These are phyloP conservation scores for Peronospora tabacina DNA, from an alignment of 352 stramenopile species.

Conservation along the genomic window DNA sequence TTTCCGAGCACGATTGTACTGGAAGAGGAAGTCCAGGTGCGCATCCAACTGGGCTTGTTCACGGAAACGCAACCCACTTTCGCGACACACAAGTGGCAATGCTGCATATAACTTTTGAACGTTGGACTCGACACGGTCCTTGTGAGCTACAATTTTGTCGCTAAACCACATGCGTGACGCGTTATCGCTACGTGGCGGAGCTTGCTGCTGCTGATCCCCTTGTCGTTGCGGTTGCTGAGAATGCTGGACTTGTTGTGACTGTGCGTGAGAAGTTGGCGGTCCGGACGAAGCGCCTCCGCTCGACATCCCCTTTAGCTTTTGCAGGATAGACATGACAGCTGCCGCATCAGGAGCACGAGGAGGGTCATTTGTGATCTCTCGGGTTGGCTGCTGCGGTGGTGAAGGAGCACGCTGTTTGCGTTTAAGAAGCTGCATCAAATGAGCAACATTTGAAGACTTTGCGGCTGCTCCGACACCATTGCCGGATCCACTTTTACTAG, in stretches of 20 bases:
- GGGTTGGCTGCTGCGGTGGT: slow-evolving; percentile 21
- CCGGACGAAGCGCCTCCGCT: slow-evolving; percentile 14
- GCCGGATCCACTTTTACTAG: slow-evolving; percentile 12
- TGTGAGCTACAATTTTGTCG: slow-evolving; percentile 73
- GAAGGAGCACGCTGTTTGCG: slow-evolving; percentile 42
- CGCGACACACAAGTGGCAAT: slow-evolving; percentile 68
- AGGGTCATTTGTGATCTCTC: slow-evolving; percentile 56
- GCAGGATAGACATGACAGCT: slow-evolving; percentile 80
- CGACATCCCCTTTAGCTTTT: slow-evolving; percentile 67
- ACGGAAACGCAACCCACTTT: slow-evolving; percentile 73
- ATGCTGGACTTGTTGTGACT: slow-evolving; percentile 12
- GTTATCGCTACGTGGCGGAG: slow-evolving; percentile 25
- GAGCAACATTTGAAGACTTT: slow-evolving; percentile 67
- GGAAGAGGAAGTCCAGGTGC: slow-evolving; percentile 82
- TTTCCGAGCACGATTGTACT: slow-evolving; percentile 77
- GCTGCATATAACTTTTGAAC: slow-evolving; percentile 81
- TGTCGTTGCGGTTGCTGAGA: slow-evolving; percentile 11
- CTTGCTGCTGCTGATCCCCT: slow-evolving; percentile 13
- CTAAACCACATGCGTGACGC: slow-evolving; percentile 82
- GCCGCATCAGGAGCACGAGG: slow-evolving; percentile 47
- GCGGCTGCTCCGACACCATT: slow-evolving; percentile 17
- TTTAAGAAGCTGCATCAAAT: slow-evolving; percentile 80
- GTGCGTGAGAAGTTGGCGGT: slow-evolving; percentile 10
- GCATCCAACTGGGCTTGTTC: slow-evolving; percentile 71
- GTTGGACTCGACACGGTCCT: slow-evolving; percentile 79